Base-by-base conservation (phyloP, 2,329 filamentous ascomycete genomes). In the Fusarium piperis region DNA sequence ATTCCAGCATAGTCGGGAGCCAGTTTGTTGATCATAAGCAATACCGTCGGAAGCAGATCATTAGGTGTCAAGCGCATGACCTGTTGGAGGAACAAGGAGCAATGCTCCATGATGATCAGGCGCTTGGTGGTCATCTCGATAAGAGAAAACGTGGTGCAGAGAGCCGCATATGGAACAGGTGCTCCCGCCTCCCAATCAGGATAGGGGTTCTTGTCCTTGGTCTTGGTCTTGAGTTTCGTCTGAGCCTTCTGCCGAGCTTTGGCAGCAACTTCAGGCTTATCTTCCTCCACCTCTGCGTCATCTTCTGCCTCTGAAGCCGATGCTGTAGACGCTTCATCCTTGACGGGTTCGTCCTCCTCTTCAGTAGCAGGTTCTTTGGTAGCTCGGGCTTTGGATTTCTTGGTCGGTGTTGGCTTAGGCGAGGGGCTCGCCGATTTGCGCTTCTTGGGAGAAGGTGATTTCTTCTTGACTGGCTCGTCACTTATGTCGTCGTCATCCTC, bases 21-120 rank as follows among this genome's bases (percentile, higher is more conserved):
- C 28, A 99, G 89, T 81, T 98, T 98, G 83, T 98, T 98, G 81
- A 97, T 93, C 96, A 99, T 98, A 32, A 99, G 89, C 70, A 97
- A 87, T 26, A 98, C 91, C 0, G 94, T 97, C 0, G 95, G 91
- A 2, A 98, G 87, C 20, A 99, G 87, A 79, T 99, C 96, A 16
- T 91, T 87, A 0, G 96, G 96, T 0, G 94, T 98, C 36, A 99
- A 85, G 18, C 95, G 90, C 74, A 98, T 87, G n/a, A 99, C 95
- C 82, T 99, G 96, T 35, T 94, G 92, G 56, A 99, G 87, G 79
- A 99, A 98, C 2, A 94, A 86, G 1, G 95, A 93, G 81, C 95
- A 98, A 79, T 98, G 92, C 18, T 95, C 93, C 73, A 93, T 89
- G 70, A 99, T 99, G 68, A 94, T 87, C 46, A 99, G 83, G 61